Percentiles rank a stretch among this genome's conserved stretches.
These are phyloP conservation scores for Mallotus nudiflorus DNA, from an alignment of 345 rosid genomes.

Conservation along the genomic window DNA sequence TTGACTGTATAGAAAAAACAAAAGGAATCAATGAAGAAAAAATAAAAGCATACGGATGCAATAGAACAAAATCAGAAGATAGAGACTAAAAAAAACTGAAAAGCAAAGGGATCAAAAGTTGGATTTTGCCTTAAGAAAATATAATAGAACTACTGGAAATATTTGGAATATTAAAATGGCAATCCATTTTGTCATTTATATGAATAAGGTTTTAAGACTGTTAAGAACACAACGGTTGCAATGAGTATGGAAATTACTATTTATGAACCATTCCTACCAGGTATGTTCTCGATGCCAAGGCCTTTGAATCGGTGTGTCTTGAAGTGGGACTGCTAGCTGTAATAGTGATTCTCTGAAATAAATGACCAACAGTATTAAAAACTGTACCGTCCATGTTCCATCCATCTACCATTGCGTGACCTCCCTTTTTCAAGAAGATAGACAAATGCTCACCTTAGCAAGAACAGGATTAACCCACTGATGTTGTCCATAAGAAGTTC, in stretches of 20 bases:
- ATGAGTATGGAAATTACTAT: background rate
- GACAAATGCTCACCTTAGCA: slow-evolving; percentile 56
- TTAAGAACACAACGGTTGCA: background rate
- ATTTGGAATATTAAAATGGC: too few relatives aligned
- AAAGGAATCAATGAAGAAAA: too few relatives aligned
- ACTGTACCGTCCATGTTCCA: background rate
- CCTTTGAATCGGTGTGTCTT: slow-evolving; percentile 86
- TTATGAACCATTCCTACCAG: slow-evolving; percentile 46
- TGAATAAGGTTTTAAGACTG: too few relatives aligned
- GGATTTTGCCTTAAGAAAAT: too few relatives aligned
- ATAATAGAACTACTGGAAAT: too few relatives aligned
- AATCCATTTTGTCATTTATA: too few relatives aligned
- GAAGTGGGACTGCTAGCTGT: slow-evolving; percentile 83
- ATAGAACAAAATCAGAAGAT: too few relatives aligned
- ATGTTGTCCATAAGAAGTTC: slow-evolving; percentile 90
- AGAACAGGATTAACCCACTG: slow-evolving; percentile 97
- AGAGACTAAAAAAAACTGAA: too few relatives aligned
- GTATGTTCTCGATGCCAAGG: slow-evolving; percentile 76
- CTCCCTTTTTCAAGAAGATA: background rate
- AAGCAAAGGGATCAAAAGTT: too few relatives aligned
- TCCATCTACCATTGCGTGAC: background rate
- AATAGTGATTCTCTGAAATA: slow-evolving; percentile 65
- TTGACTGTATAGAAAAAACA: too few relatives aligned
- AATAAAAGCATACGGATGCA: too few relatives aligned
- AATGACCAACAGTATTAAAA: slow-evolving; percentile 15